phyloP scores from a whole-genome alignment of 2,329 filamentous ascomycete genomes.

The Claviceps sp. region DNA sequence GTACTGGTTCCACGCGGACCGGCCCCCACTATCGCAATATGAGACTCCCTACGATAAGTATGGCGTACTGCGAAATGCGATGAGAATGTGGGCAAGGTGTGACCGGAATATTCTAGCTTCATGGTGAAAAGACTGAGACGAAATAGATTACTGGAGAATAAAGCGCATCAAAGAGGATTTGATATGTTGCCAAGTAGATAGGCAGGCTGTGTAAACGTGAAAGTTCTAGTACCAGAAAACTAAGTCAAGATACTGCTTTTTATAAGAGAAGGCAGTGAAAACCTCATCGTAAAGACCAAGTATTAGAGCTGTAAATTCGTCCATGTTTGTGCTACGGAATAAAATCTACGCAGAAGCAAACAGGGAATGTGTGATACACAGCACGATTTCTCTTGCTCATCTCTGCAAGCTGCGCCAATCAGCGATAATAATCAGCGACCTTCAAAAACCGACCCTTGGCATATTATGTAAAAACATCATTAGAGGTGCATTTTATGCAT shows the following conservation, averaged over 20 bases:
- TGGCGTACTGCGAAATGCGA: neutral
- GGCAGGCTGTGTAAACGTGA: neutral
- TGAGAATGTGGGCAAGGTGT: neutral
- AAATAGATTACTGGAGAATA: neutral
- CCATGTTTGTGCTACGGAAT: neutral
- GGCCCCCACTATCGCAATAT: slow-evolving; percentile 5
- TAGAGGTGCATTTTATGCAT: neutral
- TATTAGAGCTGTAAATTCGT: neutral
- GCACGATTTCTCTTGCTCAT: no score
- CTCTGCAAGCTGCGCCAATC: neutral
- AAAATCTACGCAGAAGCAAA: neutral
- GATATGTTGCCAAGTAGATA: neutral
- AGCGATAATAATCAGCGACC: neutral
- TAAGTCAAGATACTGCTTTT: no score
- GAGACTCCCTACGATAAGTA: neutral
- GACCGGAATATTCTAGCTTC: neutral
- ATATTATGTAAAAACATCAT: neutral
- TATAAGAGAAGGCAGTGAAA: neutral
- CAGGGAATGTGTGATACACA: neutral
- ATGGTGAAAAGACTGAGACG: neutral
- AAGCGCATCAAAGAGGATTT: neutral
- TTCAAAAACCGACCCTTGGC: neutral
- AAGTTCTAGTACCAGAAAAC: no score
- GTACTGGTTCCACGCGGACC: slow-evolving; percentile 5
- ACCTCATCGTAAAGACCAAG: no score